Base-by-base conservation (phyloP, 2,329 filamentous ascomycete species). In the Seiridium cupressi region DNA sequence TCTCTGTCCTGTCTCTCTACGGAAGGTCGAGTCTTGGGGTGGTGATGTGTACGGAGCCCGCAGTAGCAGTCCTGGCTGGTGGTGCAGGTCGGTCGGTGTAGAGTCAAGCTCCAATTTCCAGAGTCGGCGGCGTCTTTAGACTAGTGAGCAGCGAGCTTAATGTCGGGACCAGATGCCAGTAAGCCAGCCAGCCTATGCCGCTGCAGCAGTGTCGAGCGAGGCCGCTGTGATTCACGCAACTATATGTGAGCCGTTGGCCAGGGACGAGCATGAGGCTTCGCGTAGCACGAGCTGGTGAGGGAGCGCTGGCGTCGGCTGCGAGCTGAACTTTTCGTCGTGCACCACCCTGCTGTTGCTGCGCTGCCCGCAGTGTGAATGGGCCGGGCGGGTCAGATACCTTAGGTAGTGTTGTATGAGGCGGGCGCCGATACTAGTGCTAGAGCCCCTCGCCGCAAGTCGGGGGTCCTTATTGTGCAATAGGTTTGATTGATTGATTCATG, bases 71-170 rank as follows among this genome's bases (percentile, higher is more conserved):
- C 18, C 32, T 35, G 32, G 49, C 38, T 32, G 49, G 49, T 53
- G 32, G 9, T 35, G 31, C 18, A 34, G 47, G 32, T 53, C 10
- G 49, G 49, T 35, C 49, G 49, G 49, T 53, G 49, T 49, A 53
- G 49, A 53, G 10, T 53, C 49, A 36, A 53, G 49, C 49, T 53
- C 49, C 49, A 53, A 53, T 53, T 53, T 49, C 46, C 46, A 26
- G 18, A 11, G 34, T 53, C 32, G 49, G 47, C 49, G 49, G 34
- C 35, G 49, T n/a, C 49, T 53, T 53, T 35, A 42, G 38, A 13
- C 38, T 42, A 42, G 38, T 13, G 38, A 13, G 38, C 7, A 42
- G 38, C 38, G 13, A 42, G 38, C 38, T 42, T 13, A 42, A 42
- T 7, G 7, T 42, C 38, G 38, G 13, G 38, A 8, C 13, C 7